A percentile compares a stretch with the other conserved stretches of the same genome.
phyloP scores from a whole-genome alignment of 2,329 filamentous ascomycete species.

The Xylaria hypoxylon region DNA sequence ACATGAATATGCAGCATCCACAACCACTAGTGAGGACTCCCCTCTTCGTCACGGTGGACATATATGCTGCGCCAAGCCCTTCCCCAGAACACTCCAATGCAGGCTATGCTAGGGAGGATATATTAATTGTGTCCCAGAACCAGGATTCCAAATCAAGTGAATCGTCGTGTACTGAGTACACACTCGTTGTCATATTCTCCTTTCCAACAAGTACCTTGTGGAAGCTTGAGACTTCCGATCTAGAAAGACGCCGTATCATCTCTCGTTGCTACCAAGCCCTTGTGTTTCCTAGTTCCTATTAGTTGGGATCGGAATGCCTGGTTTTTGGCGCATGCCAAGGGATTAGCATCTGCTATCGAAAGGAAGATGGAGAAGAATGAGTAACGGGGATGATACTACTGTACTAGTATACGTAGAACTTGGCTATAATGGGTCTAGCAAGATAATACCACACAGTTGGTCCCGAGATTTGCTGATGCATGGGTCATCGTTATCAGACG shows the following conservation, averaged over 20 bases:
- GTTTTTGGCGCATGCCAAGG: neutral
- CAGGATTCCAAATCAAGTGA: conserved; percentile 28
- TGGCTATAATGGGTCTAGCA: conserved; percentile 7
- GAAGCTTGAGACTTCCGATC: conserved; percentile 16
- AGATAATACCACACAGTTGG: conserved; percentile 17
- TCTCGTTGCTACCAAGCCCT: neutral
- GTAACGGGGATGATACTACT: conserved; percentile 11
- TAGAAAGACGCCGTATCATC: conserved; percentile 5
- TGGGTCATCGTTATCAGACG: conserved; percentile 22
- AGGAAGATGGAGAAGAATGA: neutral
- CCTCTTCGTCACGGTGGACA: conserved; percentile 3
- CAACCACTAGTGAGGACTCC: conserved; percentile 5
- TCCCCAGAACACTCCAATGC: conserved; percentile 27
- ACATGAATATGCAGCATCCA: conserved; percentile 22
- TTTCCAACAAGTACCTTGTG: conserved; percentile 14
- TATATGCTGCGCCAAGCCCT: conserved; percentile 28
- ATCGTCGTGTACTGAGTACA: no score
- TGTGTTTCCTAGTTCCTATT: conserved; percentile 12
- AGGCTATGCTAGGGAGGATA: neutral
- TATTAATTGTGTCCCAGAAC: conserved; percentile 2
- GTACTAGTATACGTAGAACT: conserved; percentile 14
- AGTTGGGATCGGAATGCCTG: conserved; percentile 1
- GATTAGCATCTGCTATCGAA: conserved; percentile 11
- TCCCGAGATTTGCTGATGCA: conserved; percentile 14
- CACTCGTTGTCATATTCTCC: neutral